Evolutionary conservation across 2,329 filamentous ascomycete genomes (phyloP), one percentile per base, ranked within the genome.

Genomic region (Fusarium proliferatum): DNA sequence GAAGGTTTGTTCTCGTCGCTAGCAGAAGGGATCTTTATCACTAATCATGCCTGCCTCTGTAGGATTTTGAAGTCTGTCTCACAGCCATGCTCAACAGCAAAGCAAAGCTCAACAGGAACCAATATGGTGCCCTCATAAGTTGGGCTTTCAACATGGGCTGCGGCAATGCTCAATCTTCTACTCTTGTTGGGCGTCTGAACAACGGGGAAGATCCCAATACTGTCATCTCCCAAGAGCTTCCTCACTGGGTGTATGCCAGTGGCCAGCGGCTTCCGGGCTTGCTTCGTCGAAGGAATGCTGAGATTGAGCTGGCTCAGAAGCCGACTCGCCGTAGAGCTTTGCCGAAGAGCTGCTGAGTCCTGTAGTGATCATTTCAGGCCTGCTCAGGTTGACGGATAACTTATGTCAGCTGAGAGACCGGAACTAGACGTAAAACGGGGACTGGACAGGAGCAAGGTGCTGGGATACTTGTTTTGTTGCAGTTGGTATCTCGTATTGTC

Each of bases 91-190:
- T 69, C 7, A 64, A 55, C 13, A 64, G n/a, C 11, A 69, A 46
- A n/a, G 67, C 33, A 6, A 56, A 4, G 4, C 76, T 80, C 51
- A 80, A 88, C 73, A 82, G 80, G 38, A 88, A 88, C 79, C 84
- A 88, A 75, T 88, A 86, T 74, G 87, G 85, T 46, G 86, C 87
- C 2, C 83, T 88, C 5, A 84, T 87, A 42, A 85, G 82, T 49
- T 88, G 85, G 85, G 80, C 84, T 21, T 88, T 84, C 82, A 88
- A 88, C 75, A 80, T 86, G 48, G 86, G 87, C 33, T 85, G 82
- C 65, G 85, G 82, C 7, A 81, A 81, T 52, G 80, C 83, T 6
- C 63, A 67, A n/a, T 76, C 73, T 0, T 87, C 85, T 8, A 82
- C 80, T 1, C 87, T 52, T 79, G 64, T 76, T 41, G 49, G 36